Conservation (phyloP, 257 asterid species). For the Mentha longifolia region DNA sequence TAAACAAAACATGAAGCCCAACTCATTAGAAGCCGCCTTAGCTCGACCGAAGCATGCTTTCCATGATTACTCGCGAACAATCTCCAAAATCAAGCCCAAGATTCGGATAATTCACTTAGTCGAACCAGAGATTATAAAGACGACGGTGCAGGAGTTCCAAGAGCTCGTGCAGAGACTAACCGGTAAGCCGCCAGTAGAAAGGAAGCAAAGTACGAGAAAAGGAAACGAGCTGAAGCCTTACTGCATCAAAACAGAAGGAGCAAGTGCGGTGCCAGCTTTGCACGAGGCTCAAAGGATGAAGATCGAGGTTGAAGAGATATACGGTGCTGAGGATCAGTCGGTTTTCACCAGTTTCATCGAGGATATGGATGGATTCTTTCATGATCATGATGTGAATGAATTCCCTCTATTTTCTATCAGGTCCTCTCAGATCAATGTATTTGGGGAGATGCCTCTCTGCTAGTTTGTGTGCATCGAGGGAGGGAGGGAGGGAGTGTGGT, state of each 20-base stretch:
- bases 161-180: constrained; percentile 82
- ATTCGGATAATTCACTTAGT: constrained; percentile 80
- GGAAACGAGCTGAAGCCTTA: constrained; percentile 21
- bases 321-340: constrained; percentile 37
- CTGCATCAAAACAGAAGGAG: constrained; percentile 33
- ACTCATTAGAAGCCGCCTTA: constrained; percentile 35
- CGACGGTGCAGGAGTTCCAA: constrained; percentile 64
- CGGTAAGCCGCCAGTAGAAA: constrained; percentile 59
- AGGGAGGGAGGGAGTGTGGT: not conserved
- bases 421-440: constrained; percentile 48
- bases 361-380: constrained; percentile 56
- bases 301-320: constrained; percentile 49
- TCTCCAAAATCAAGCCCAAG: constrained; percentile 63
- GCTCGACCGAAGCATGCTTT: constrained; percentile 39
- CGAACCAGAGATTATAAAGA: constrained; percentile 74
- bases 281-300: constrained; percentile 42
- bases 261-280: constrained; percentile 21
- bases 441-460: constrained; percentile 58
- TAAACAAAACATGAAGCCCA: constrained; percentile 43
- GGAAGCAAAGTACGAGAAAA: constrained; percentile 28
- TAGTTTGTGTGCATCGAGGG: constrained; percentile 33
- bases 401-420: constrained; percentile 49
- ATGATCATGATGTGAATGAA: constrained; percentile 58
- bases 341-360: constrained; percentile 49
- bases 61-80: constrained; percentile 51